Percentiles rank a stretch among this genome's conserved stretches.
phyloP scores from a whole-genome alignment of 345 rosid genomes.

The Erysimum cheiranthoides region DNA sequence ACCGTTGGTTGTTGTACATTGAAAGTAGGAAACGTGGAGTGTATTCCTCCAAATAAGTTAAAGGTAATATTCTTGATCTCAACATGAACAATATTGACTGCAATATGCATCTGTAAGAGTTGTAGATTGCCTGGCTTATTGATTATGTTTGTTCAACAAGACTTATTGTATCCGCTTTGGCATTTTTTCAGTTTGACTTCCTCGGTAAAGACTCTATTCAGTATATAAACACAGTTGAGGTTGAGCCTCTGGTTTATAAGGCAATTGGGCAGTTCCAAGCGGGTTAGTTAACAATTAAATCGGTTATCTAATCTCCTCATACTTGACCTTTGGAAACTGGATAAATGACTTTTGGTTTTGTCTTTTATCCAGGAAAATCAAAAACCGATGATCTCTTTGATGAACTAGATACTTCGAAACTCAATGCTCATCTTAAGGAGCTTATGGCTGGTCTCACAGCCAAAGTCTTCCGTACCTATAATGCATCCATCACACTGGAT shows the following conservation, averaged over 20 bases:
- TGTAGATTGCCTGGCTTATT: conserved; percentile 12
- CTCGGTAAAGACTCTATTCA: conserved; percentile 99
- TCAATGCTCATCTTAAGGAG: conserved; percentile 95
- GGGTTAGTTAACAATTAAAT: conserved; percentile 45
- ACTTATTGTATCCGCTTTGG: conserved; percentile 32
- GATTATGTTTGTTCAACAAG: conserved; percentile 2
- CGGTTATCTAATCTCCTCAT: conserved; percentile 1
- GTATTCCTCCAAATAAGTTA: conserved; percentile 78
- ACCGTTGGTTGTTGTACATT: conserved; percentile 99
- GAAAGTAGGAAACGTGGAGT: conserved; percentile 94
- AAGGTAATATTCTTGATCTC: conserved; percentile 61
- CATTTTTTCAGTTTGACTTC: conserved; percentile 81
- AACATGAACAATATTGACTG: conserved; percentile 7
- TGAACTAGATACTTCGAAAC: conserved; percentile 85
- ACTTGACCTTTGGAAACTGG: conserved; percentile 11
- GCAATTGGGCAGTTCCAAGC: conserved; percentile 90
- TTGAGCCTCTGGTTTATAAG: conserved; percentile 86
- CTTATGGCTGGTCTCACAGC: conserved; percentile 99
- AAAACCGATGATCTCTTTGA: conserved; percentile 85
- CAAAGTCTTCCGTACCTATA: conserved; percentile 98
- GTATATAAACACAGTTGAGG: conserved; percentile 94
- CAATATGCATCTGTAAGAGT: conserved; percentile 2
- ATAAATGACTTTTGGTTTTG: conserved; percentile 21
- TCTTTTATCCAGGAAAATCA: conserved; percentile 63
- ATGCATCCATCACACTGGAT: conserved; percentile 96